Conservation (phyloP, 495 filamentous ascomycete species). For the Tuber borchii region DNA sequence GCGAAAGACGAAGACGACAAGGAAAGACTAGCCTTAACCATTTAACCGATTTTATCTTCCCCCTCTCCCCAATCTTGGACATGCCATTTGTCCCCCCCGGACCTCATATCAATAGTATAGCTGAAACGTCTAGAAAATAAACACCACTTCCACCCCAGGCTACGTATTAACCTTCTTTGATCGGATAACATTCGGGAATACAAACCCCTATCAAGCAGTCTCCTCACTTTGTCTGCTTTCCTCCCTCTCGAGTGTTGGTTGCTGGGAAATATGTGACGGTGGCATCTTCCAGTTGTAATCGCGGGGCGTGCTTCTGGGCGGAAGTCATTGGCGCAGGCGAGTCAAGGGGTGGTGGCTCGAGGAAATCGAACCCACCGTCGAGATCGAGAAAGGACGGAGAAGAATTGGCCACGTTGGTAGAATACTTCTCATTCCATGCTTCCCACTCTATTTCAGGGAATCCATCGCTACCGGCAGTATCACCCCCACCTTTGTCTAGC, state of each 20-base stretch:
- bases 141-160: background rate
- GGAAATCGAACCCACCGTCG: background rate
- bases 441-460: background rate
- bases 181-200: background rate
- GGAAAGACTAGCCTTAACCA: constrained; percentile 10
- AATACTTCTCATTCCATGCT: background rate
- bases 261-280: background rate
- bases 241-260: background rate
- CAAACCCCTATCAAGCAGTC: constrained; percentile 2
- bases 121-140: constrained; percentile 4
- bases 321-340: background rate
- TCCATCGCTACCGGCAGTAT: background rate
- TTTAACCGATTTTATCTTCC: constrained; percentile 13
- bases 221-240: background rate
- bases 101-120: background rate
- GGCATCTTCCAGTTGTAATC: background rate
- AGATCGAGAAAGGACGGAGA: background rate
- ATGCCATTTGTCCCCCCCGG: background rate
- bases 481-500: background rate
- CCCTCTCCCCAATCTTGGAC: background rate
- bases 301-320: background rate
- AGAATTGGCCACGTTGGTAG: background rate
- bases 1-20: constrained; percentile 6
- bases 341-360: background rate
- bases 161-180: constrained; percentile 5